Percentiles rank a stretch among this genome's conserved stretches.
These are phyloP conservation scores for Pelargonium cotyledonis DNA, from an alignment of 441 rosid species.

Conservation along the genomic window DNA sequence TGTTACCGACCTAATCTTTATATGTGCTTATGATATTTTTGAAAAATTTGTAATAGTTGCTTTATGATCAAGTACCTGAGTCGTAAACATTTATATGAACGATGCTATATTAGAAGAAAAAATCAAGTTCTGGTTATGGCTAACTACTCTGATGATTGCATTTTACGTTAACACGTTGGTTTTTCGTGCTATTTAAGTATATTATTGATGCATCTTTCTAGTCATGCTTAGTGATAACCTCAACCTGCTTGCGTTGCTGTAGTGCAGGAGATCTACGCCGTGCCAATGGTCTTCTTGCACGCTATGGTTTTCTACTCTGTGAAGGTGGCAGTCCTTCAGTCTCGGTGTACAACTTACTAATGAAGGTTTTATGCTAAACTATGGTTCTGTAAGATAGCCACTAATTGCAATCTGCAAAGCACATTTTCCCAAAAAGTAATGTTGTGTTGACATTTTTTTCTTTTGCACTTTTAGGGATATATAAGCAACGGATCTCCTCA, in stretches of 20 bases:
- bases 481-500: slow-evolving; percentile 46
- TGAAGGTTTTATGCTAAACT: slow-evolving; percentile 48
- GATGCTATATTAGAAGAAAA: not conserved
- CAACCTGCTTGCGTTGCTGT: slow-evolving; percentile 32
- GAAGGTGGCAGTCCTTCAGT: slow-evolving; percentile 49
- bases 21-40: not conserved
- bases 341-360: slow-evolving; percentile 54
- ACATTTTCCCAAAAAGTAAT: not conserved
- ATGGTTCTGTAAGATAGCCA: not conserved
- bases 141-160: not conserved
- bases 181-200: too few relatives aligned
- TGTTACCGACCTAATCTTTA: not conserved
- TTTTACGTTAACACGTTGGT: not conserved
- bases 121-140: not conserved
- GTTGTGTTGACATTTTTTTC: not conserved
- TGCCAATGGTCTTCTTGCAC: slow-evolving; percentile 74
- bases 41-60: not conserved
- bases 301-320: slow-evolving; percentile 47
- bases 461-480: slow-evolving; percentile 43
- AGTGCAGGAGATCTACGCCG: slow-evolving; percentile 83
- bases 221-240: slow-evolving; percentile 13
- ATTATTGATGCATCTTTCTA: not conserved
- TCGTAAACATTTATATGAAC: not conserved
- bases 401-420: not conserved
- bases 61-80: not conserved